phyloP scores from a whole-genome alignment of 2,329 filamentous ascomycete species.

The Aureobasidium sp. region DNA sequence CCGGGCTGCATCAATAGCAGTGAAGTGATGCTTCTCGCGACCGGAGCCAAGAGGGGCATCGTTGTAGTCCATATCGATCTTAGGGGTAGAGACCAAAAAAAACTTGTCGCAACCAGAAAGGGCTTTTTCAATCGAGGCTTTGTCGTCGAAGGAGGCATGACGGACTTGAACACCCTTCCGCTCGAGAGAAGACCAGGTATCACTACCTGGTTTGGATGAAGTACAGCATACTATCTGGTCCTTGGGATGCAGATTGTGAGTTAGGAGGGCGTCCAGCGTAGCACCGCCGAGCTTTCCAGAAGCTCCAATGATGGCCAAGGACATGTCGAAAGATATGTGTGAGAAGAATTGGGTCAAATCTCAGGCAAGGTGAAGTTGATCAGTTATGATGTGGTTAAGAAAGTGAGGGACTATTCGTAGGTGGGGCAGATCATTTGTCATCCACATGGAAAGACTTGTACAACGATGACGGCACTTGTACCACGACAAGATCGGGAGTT shows the following conservation, averaged over 20 bases:
- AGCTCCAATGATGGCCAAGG: slow-evolving; percentile 37
- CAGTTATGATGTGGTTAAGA: neutral
- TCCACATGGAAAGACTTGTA: too few relatives aligned
- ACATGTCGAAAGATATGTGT: slow-evolving; percentile 12
- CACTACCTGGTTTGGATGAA: slow-evolving; percentile 25
- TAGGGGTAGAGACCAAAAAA: slow-evolving; percentile 41
- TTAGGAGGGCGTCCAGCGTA: slow-evolving; percentile 37
- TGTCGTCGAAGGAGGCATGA: slow-evolving; percentile 35
- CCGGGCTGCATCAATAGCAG: slow-evolving; percentile 37
- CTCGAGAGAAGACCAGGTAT: slow-evolving; percentile 19
- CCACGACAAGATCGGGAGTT: neutral
- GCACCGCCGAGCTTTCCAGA: slow-evolving; percentile 42
- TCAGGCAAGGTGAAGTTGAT: neutral
- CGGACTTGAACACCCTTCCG: slow-evolving; percentile 30
- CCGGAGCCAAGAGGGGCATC: slow-evolving; percentile 36
- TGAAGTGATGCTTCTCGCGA: slow-evolving; percentile 39
- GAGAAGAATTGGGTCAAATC: neutral
- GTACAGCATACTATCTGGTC: slow-evolving; percentile 33
- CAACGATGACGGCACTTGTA: neutral
- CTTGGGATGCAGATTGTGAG: slow-evolving; percentile 33
- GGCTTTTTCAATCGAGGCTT: slow-evolving; percentile 29
- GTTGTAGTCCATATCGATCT: slow-evolving; percentile 39
- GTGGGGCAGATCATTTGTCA: slow-evolving; percentile 11
- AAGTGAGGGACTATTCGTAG: too few relatives aligned
- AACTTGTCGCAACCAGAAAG: slow-evolving; percentile 34